These are phyloP conservation scores for Plasmodium coatneyi DNA, from an alignment of 169 alveolate genomes.

Conservation along the genomic window DNA sequence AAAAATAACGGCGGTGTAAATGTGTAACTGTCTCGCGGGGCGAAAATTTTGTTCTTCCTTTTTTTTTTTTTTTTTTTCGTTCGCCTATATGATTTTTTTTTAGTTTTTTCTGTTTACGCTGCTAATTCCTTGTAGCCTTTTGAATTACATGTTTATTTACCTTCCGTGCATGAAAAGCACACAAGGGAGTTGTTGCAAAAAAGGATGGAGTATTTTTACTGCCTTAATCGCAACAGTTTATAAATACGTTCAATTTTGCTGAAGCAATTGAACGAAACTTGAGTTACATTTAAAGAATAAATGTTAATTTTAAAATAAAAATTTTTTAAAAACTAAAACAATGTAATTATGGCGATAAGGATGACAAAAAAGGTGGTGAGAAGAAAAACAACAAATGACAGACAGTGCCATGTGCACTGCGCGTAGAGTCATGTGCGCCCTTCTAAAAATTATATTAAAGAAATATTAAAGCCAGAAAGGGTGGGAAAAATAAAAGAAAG, in stretches of 20 bases:
- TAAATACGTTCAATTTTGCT: not conserved
- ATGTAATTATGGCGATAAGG: not conserved
- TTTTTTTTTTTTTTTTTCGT: conserved; percentile 19
- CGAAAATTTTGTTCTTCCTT: not conserved
- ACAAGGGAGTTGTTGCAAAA: not conserved
- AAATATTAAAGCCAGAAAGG: not conserved
- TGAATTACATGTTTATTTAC: not conserved
- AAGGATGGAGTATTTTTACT: not conserved
- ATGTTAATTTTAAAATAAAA: conserved; percentile 14
- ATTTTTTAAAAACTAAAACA: conserved; percentile 9
- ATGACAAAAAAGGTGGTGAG: not conserved
- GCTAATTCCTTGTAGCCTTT: not conserved
- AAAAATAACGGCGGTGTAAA: conserved; percentile 26
- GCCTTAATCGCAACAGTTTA: not conserved
- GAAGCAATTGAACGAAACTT: not conserved
- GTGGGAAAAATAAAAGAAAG: not conserved
- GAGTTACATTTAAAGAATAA: not conserved
- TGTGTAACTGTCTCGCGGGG: not conserved
- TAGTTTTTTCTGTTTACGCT: not conserved
- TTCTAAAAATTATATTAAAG: not conserved
- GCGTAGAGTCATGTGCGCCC: not conserved
- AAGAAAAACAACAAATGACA: conserved; percentile 4
- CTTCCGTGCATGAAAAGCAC: not conserved
- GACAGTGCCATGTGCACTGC: not conserved
- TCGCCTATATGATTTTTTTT: not conserved